phyloP scores from a whole-genome alignment of 2,329 filamentous ascomycete species.

The Blastomyces emzantsi region DNA sequence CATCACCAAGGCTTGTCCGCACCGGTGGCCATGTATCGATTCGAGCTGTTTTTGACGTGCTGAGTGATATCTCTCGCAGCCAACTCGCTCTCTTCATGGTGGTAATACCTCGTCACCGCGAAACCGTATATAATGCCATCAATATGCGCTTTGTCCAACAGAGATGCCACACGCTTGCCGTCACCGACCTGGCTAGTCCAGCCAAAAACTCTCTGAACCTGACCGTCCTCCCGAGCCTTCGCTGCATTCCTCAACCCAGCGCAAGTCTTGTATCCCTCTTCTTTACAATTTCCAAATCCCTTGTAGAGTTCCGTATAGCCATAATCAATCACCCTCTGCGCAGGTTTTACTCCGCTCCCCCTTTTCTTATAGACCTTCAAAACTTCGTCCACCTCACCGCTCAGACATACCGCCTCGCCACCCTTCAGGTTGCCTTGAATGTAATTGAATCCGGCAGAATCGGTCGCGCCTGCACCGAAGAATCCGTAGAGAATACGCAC shows the following conservation, averaged over 20 bases:
- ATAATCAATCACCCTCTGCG: constrained; percentile 14
- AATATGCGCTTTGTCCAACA: constrained; percentile 13
- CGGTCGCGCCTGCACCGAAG: constrained; percentile 8
- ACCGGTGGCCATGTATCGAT: constrained; percentile 13
- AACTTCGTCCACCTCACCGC: constrained; percentile 7
- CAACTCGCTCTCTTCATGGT: constrained; percentile 4
- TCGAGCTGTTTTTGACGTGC: constrained; percentile 12
- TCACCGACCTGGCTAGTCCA: constrained; percentile 12
- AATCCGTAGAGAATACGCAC: constrained; percentile 18
- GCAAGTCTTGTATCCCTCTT: constrained; percentile 13
- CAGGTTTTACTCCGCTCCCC: neutral
- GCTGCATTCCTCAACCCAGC: constrained; percentile 13
- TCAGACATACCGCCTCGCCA: constrained; percentile 14
- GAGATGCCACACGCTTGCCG: constrained; percentile 8
- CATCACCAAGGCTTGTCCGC: constrained; percentile 11
- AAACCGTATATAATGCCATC: constrained; percentile 18
- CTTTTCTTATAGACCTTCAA: constrained; percentile 1
- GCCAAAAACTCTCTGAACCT: constrained; percentile 10
- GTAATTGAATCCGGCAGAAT: constrained; percentile 9
- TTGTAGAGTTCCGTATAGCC: constrained; percentile 10
- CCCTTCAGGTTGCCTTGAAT: constrained; percentile 11
- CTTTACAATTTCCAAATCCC: constrained; percentile 15
- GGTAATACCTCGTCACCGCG: constrained; percentile 8
- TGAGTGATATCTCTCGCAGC: constrained; percentile 13
- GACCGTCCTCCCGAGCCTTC: constrained; percentile 8